phyloP scores from a whole-genome alignment of 2,329 filamentous ascomycete genomes.

The Talaromyces sp. region DNA sequence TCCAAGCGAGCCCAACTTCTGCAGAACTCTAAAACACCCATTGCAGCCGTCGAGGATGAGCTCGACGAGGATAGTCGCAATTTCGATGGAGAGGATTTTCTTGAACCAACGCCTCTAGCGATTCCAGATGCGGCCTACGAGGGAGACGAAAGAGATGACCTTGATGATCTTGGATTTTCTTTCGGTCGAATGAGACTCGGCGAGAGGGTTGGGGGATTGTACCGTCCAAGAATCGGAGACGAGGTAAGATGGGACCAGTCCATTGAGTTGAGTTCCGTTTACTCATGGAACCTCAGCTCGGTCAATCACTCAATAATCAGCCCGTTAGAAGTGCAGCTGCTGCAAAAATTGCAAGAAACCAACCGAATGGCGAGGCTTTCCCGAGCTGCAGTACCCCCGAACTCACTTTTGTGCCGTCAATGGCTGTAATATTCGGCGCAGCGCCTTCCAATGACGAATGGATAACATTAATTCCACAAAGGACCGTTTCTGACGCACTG shows the following conservation, averaged over 20 bases:
- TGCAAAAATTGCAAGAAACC: background rate
- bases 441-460: background rate
- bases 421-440: background rate
- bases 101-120: conserved; percentile 5
- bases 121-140: conserved; percentile 12
- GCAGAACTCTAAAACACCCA: background rate
- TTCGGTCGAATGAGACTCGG: background rate
- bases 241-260: conserved; percentile 41
- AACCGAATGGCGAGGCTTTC: background rate
- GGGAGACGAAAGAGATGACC: conserved; percentile 12
- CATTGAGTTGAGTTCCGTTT: conserved; percentile 52
- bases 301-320: background rate
- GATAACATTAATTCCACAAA: conserved; percentile 55
- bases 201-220: conserved; percentile 1
- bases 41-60: background rate
- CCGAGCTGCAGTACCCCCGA: background rate
- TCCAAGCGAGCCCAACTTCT: background rate
- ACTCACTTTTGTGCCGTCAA: background rate
- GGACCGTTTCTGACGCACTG: conserved; percentile 53
- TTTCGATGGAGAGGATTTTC: background rate
- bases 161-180: conserved; percentile 1
- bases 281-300: conserved; percentile 26
- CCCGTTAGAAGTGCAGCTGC: background rate
- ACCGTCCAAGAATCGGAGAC: conserved; percentile 1
- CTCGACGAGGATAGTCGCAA: background rate